Percentiles rank a stretch among this genome's conserved stretches.
Evolutionary conservation across 169 alveolate species (phyloP).

Genomic region (Toxoplasma gondii): DNA sequence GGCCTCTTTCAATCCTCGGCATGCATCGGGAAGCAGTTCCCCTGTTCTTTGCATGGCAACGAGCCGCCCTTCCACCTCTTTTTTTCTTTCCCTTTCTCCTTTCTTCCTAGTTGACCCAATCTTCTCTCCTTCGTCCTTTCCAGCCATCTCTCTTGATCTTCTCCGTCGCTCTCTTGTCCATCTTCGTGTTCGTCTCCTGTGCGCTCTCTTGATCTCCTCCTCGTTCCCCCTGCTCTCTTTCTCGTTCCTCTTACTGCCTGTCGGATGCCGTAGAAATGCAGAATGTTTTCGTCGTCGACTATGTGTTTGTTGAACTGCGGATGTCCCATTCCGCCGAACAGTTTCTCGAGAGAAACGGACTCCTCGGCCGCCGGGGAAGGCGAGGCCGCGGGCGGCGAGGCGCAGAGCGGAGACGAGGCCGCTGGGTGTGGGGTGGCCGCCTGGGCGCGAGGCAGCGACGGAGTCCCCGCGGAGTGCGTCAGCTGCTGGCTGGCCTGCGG

Average conservation of each 20-base stretch:
- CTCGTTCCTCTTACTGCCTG: slow-evolving; percentile 49
- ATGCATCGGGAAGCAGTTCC: too few relatives aligned
- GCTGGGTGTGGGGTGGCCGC: background rate
- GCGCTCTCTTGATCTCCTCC: background rate
- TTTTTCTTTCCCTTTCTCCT: too few relatives aligned
- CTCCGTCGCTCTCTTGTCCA: background rate
- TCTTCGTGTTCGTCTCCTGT: background rate
- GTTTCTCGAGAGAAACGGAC: background rate
- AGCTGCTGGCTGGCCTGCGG: background rate
- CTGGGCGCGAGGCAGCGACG: background rate
- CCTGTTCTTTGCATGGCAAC: too few relatives aligned
- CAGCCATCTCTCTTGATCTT: too few relatives aligned
- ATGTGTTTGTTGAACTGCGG: slow-evolving; percentile 53
- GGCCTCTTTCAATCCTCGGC: too few relatives aligned
- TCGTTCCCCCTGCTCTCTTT: background rate
- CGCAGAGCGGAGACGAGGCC: background rate
- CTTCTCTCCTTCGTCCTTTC: too few relatives aligned
- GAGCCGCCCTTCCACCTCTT: too few relatives aligned
- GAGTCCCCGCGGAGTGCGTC: background rate
- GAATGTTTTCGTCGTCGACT: slow-evolving; percentile 55
- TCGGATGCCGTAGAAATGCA: slow-evolving; percentile 64
- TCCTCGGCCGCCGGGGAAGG: background rate
- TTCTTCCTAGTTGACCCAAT: too few relatives aligned
- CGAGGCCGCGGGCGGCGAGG: background rate
- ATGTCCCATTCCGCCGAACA: slow-evolving; percentile 50